Percentiles rank a stretch among this genome's conserved stretches.
Conservation (phyloP, 345 rosid genomes). For the Excoecaria cochinchinensis region DNA sequence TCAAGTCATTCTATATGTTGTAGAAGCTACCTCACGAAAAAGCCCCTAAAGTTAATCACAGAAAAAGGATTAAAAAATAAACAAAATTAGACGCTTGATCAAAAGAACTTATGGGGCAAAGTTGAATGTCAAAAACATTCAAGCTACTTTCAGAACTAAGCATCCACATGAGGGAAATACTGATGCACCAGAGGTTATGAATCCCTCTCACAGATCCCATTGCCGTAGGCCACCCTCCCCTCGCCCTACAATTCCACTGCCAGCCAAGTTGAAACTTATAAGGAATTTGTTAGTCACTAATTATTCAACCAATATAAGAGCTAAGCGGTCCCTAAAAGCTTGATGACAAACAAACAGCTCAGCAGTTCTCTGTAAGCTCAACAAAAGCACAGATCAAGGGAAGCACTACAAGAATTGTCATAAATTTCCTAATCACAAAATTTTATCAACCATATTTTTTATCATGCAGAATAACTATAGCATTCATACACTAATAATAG, state of each 20-base stretch:
- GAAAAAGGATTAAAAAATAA: background rate
- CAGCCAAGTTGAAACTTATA: background rate
- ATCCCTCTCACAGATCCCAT: background rate
- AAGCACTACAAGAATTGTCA: background rate
- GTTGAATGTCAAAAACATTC: background rate
- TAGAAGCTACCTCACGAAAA: background rate
- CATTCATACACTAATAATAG: background rate
- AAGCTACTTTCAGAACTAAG: background rate
- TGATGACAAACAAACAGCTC: background rate
- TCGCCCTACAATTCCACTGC: too few relatives aligned
- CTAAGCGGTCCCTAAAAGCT: too few relatives aligned
- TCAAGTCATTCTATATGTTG: background rate
- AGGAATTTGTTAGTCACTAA: background rate
- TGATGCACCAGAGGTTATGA: background rate
- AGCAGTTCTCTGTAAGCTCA: background rate
- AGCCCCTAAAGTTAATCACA: background rate
- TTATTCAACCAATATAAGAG: too few relatives aligned
- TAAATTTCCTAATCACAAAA: background rate
- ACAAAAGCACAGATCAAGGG: background rate
- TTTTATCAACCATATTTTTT: background rate
- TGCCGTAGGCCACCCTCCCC: too few relatives aligned
- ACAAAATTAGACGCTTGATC: background rate
- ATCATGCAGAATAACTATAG: background rate
- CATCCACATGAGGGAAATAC: background rate
- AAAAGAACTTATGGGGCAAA: background rate